Evolutionary conservation across 352 stramenopile species (phyloP), one percentile per base, ranked within the genome.

Genomic region (Plasmopara muralis): DNA sequence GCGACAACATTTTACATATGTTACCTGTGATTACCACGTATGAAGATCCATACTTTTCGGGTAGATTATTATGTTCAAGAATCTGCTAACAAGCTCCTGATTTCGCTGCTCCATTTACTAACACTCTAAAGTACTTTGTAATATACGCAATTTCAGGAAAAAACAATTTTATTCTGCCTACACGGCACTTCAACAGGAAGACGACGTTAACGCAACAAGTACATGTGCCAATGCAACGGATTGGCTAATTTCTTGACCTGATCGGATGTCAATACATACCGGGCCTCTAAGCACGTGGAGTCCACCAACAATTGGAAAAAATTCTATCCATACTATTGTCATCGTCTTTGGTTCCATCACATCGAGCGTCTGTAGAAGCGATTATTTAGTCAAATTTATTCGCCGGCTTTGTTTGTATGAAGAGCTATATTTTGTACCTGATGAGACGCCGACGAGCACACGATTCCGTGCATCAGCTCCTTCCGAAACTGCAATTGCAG

Each of bases 401-500:
- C 20, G 20, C 20, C 20, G 20, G 20, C 20, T 25, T 25, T 25
- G 20, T 3, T 25, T 25, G 20, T 25, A 25, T 3, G 3, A 25
- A 25, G 20, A 25, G 20, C 20, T 25, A 25, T 1, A 25, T 18
- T 45, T 20, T 53, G 5, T 64, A 92, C 83, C 77, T 87, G 83
- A 35, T 87, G 68, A 9, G 81, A 90, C 16, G 88, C 43, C 0
- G 74, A 86, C 7, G 70, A 75, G 51, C 79, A 92, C 34, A 88
- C 64, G 50, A 94, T 84, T 18, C 83, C 79, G 33, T 44, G 60
- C 64, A 85, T 91, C 6, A 77, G 53, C 15, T 86, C 66, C 39
- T 78, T 85, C 2, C 77, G 77, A 40, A 94, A 87, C 49, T 92
- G 83, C 6, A 94, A 60, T 56, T 94, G 83, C 2, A 94, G 60